Conservation (phyloP, 78 protist genomes). For the slime mould (Dictyostelium discoideum) region DNA sequence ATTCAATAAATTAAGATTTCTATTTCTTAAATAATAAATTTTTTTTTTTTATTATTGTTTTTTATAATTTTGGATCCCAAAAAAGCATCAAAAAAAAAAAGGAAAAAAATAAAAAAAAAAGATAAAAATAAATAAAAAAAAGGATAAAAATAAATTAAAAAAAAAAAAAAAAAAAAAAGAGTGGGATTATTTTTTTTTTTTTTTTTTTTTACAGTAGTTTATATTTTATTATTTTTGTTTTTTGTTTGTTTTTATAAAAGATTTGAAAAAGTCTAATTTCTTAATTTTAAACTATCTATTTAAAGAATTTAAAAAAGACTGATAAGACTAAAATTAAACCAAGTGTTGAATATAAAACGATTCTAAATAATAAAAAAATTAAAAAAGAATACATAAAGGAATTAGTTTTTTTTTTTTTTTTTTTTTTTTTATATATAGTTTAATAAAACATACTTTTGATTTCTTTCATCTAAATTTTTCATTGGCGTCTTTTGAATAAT, state of each 20-base stretch:
- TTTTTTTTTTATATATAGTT: too few relatives aligned
- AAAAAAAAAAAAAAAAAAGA: too few relatives aligned
- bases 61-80: too few relatives aligned
- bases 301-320: slow-evolving; percentile 23
- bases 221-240: neutral
- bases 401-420: neutral
- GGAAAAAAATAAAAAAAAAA: too few relatives aligned
- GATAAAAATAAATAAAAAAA: too few relatives aligned
- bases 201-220: too few relatives aligned
- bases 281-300: slow-evolving; percentile 7
- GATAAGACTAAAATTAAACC: neutral
- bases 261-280: neutral
- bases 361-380: neutral
- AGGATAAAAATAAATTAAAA: too few relatives aligned
- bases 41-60: too few relatives aligned
- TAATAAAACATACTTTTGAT: neutral
- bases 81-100: too few relatives aligned
- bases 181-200: too few relatives aligned
- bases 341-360: slow-evolving; percentile 5
- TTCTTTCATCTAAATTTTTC: slow-evolving; percentile 7
- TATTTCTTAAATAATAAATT: too few relatives aligned
- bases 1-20: too few relatives aligned
- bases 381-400: neutral
- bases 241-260: neutral
- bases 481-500: neutral